A percentile compares a stretch with the other conserved stretches of the same genome.
These are phyloP conservation scores for Monosporascus sp. DNA, from an alignment of 2,329 filamentous ascomycete species.

Conservation along the genomic window DNA sequence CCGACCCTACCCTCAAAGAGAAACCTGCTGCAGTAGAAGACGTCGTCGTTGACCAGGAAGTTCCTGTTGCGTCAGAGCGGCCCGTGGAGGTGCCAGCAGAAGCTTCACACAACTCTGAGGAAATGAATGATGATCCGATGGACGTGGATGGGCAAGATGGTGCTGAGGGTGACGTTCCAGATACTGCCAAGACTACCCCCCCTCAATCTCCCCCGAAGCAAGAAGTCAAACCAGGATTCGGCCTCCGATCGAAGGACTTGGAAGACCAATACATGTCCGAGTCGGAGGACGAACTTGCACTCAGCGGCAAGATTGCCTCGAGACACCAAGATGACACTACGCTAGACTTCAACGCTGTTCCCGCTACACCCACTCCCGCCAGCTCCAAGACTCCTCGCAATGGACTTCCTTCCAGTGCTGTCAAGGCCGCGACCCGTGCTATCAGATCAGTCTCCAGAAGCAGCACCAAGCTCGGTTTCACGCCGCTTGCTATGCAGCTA, in stretches of 20 bases:
- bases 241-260: constrained; percentile 43
- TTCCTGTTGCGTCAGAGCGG: constrained; percentile 1
- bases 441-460: constrained; percentile 24
- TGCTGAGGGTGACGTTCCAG: constrained; percentile 11
- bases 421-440: constrained; percentile 22
- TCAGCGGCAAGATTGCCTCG: constrained; percentile 21
- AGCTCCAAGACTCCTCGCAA: constrained; percentile 15
- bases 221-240: constrained; percentile 27
- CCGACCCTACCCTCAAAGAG: constrained; percentile 32
- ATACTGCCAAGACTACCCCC: constrained; percentile 18
- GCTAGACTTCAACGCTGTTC: constrained; percentile 25
- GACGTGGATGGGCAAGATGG: constrained; percentile 24
- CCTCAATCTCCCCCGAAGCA: constrained; percentile 23
- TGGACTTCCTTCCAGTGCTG: constrained; percentile 18
- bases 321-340: constrained; percentile 19
- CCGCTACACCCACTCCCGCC: constrained; percentile 37
- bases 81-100: background rate
- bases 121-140: constrained; percentile 11
- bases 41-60: constrained; percentile 1
- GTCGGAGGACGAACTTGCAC: constrained; percentile 47
- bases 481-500: constrained; percentile 57
- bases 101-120: background rate
- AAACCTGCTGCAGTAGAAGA: constrained; percentile 18
- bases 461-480: constrained; percentile 47
- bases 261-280: constrained; percentile 41